phyloP scores from a whole-genome alignment of 768 basidiomycete genomes.

The Russula vinacea region DNA sequence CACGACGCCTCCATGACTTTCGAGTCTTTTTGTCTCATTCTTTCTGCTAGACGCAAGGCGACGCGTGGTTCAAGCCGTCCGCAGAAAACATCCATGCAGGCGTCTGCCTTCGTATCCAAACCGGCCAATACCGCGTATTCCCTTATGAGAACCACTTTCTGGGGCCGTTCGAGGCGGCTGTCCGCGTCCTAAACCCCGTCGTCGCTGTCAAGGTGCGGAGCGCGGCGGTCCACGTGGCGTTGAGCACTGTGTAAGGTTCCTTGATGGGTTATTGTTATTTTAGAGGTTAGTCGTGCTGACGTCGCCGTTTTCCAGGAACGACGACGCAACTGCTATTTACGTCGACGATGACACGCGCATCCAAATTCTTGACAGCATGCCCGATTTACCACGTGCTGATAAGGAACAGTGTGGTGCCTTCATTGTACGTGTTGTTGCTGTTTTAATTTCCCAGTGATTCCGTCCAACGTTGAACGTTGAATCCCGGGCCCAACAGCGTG shows the following conservation, averaged over 20 bases:
- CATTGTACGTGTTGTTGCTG: slow-evolving; percentile 50
- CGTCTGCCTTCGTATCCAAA: slow-evolving; percentile 68
- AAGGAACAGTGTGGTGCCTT: slow-evolving; percentile 93
- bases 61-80: slow-evolving; percentile 83
- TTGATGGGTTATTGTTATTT: background rate
- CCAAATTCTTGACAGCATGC: slow-evolving; percentile 74
- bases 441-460: slow-evolving; percentile 15
- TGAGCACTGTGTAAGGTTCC: slow-evolving; percentile 59
- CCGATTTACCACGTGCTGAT: slow-evolving; percentile 67
- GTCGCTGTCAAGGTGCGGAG: slow-evolving; percentile 80
- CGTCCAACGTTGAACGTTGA: too few relatives aligned
- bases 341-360: slow-evolving; percentile 81
- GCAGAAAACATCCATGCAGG: slow-evolving; percentile 79
- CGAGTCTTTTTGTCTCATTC: slow-evolving; percentile 29
- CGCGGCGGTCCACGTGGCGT: slow-evolving; percentile 76
- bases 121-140: slow-evolving; percentile 72
- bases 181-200: slow-evolving; percentile 72
- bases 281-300: background rate
- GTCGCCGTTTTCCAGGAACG: slow-evolving; percentile 42
- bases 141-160: slow-evolving; percentile 83
- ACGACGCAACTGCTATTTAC: slow-evolving; percentile 59
- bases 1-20: background rate
- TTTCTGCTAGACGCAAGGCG: slow-evolving; percentile 64
- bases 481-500: slow-evolving; percentile 51
- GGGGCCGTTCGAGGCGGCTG: slow-evolving; percentile 77